Conservation (phyloP, 768 basidiomycete genomes). For the Leccinum broughii region DNA sequence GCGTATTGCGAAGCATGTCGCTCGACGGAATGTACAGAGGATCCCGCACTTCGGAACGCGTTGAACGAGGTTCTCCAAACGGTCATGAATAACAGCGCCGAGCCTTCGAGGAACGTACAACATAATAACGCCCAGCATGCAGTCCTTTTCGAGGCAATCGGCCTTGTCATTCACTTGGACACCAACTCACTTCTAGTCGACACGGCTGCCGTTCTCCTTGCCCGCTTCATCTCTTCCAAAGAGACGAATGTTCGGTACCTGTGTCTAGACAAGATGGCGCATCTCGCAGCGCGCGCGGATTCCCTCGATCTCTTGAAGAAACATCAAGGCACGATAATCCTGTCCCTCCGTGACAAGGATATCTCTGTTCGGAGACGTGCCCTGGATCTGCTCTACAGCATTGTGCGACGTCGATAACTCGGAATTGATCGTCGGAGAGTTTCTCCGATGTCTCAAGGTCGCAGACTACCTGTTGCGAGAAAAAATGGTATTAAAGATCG, state of each 20-base stretch:
- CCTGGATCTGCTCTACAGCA: constrained; percentile 94
- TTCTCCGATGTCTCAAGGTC: constrained; percentile 90
- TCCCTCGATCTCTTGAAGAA: constrained; percentile 90
- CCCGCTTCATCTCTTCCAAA: constrained; percentile 95
- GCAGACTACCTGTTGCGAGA: constrained; percentile 96
- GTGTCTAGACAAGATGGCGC: constrained; percentile 97
- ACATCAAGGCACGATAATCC: constrained; percentile 94
- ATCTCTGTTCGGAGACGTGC: constrained; percentile 94
- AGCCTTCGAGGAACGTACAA: constrained; percentile 91
- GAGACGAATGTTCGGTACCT: constrained; percentile 99
- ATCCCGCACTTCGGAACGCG: constrained; percentile 72
- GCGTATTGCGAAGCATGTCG: constrained; percentile 1
- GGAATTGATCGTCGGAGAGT: constrained; percentile 92
- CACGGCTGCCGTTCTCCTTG: constrained; percentile 86
- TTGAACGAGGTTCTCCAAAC: constrained; percentile 84
- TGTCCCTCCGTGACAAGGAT: constrained; percentile 94
- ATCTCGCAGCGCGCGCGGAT: constrained; percentile 92
- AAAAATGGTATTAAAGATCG: constrained; percentile 99
- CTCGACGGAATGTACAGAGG: constrained; percentile 53
- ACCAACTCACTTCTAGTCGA: constrained; percentile 85
- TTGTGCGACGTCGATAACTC: constrained; percentile 99
- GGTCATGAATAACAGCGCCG: constrained; percentile 88
- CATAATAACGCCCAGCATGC: constrained; percentile 99
- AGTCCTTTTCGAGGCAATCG: constrained; percentile 96
- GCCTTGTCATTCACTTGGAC: constrained; percentile 94